Base-by-base conservation (phyloP, 306 rosid species). In the Sphenostylis stenocarpa region DNA sequence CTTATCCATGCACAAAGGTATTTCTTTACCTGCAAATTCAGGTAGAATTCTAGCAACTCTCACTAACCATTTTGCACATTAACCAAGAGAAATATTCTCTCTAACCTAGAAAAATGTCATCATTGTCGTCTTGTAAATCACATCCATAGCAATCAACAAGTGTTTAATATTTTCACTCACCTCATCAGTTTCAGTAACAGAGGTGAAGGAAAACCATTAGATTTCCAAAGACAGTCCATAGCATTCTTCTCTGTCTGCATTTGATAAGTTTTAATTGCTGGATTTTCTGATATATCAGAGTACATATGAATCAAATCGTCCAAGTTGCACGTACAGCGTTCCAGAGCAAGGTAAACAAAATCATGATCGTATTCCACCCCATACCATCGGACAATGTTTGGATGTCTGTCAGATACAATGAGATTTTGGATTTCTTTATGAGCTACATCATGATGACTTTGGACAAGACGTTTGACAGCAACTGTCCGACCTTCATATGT, bases 391-490 rank as follows among this genome's bases (percentile, higher is more conserved):
- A 92, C 91, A 78, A 92, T 86, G 63, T 90, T 92, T 70, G 91
- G 89, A 80, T 92, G 96, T 21, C 29, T 48, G 51, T 92, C 97
- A 79, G 93, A 90, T 52, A 83, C 92, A 75, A 92, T 81, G 70
- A 92, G 93, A 78, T 85, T 92, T 55, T 90, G 87, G 78, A 92
- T 89, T 83, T 92, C 97, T 80, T 90, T 88, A 62, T 74, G 62
- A 41, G 93, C 97, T 57, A 81, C 86, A 44, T 90, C 88, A 80
- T 92, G 87, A 83, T 92, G 92, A 83, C 87, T 73, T 64, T 80
- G 82, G 28, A 92, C 90, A 80, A 92, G 93, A 66, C 97, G 93
- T 68, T 92, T 90, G 52, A 92, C 92, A 77, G 97, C 97, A 70
- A 91, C 95, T 15, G 60, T 70, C 19, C 95, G 87, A 9, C 96